phyloP scores from a whole-genome alignment of 108 stramenopile species.

The Stephanodiscus minutulus region DNA sequence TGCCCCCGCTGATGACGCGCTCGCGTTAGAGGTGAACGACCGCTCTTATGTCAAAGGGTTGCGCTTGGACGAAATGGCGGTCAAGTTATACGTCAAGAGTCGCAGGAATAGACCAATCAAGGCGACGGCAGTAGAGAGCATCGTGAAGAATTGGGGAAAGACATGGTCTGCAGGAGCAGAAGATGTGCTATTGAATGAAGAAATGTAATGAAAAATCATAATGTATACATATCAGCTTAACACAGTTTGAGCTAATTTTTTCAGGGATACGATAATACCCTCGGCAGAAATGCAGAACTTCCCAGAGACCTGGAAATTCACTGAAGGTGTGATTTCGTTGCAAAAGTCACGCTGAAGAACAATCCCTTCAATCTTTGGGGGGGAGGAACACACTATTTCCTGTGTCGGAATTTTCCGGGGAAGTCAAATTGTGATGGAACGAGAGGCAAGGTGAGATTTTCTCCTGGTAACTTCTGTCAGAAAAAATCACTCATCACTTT shows the following conservation, averaged over 20 bases:
- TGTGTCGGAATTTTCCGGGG: too few relatives aligned
- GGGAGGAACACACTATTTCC: too few relatives aligned
- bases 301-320: too few relatives aligned
- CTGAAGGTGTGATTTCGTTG: too few relatives aligned
- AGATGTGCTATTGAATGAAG: conserved; percentile 21
- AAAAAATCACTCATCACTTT: neutral
- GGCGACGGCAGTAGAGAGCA: conserved; percentile 57
- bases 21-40: conserved; percentile 62
- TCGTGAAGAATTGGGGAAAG: conserved; percentile 45
- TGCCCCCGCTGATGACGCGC: conserved; percentile 71
- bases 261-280: too few relatives aligned
- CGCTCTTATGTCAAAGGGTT: conserved; percentile 76
- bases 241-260: too few relatives aligned
- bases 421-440: too few relatives aligned
- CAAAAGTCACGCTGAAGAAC: too few relatives aligned
- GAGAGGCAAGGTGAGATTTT: too few relatives aligned
- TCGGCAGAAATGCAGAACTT: too few relatives aligned
- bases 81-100: conserved; percentile 60
- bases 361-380: too few relatives aligned
- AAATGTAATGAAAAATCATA: neutral
- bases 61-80: conserved; percentile 77
- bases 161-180: conserved; percentile 38
- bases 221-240: neutral
- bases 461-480: too few relatives aligned
- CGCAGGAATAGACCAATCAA: conserved; percentile 67